phyloP scores from a whole-genome alignment of 2,329 filamentous ascomycete species.

The Diaporthe sp. region DNA sequence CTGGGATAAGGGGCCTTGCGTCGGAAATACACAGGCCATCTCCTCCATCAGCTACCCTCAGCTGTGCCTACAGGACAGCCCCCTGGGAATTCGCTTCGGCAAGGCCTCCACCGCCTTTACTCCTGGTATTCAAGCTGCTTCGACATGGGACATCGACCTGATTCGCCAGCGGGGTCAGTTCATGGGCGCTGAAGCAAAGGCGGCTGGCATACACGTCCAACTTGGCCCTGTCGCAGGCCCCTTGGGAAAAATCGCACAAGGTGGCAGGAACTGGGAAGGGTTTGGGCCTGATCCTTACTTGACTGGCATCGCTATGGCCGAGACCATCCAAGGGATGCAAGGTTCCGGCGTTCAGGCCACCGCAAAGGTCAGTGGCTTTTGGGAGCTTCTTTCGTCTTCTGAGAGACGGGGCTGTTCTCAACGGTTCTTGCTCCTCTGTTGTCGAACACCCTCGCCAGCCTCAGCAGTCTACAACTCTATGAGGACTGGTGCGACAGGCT shows the following conservation, averaged over 20 bases:
- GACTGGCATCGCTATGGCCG: slow-evolving; percentile 70
- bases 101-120: slow-evolving; percentile 83
- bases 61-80: slow-evolving; percentile 85
- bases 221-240: slow-evolving; percentile 84
- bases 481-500: background rate
- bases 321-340: slow-evolving; percentile 73
- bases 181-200: slow-evolving; percentile 77
- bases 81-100: slow-evolving; percentile 80
- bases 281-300: slow-evolving; percentile 86
- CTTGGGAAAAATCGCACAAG: slow-evolving; percentile 79
- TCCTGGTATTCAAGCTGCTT: slow-evolving; percentile 82
- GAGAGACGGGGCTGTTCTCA: background rate
- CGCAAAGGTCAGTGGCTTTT: slow-evolving; percentile 53
- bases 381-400: background rate
- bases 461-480: background rate
- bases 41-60: slow-evolving; percentile 74
- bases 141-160: slow-evolving; percentile 83
- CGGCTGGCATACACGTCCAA: slow-evolving; percentile 80
- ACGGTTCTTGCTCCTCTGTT: background rate
- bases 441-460: background rate
- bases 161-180: slow-evolving; percentile 79
- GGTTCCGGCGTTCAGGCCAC: slow-evolving; percentile 63
- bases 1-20: slow-evolving; percentile 79
- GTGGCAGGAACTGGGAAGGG: slow-evolving; percentile 86
- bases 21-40: slow-evolving; percentile 72